Percentiles rank a stretch among this genome's conserved stretches.
These are phyloP conservation scores for Beauveria sp. DNA, from an alignment of 2,329 filamentous ascomycete species.

Conservation along the genomic window DNA sequence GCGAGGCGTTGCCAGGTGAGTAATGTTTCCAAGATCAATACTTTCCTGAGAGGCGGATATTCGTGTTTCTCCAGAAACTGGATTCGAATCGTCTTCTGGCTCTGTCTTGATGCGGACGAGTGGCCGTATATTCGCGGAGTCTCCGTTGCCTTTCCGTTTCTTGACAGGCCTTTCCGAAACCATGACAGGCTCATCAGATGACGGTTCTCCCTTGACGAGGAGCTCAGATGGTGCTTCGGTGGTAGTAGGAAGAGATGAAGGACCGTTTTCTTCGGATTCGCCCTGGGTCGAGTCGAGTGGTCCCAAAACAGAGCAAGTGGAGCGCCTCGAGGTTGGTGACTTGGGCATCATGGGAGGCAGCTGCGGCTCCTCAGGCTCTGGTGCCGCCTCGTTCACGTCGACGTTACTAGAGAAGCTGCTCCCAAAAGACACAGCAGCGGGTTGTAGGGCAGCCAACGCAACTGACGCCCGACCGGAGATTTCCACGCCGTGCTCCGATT, in stretches of 20 bases:
- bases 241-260: conserved; percentile 16
- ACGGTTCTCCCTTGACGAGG: conserved; percentile 42
- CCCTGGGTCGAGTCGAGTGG: conserved; percentile 23
- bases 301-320: not conserved
- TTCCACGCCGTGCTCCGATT: conserved; percentile 27
- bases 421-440: not conserved
- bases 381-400: conserved; percentile 9
- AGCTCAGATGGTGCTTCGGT: conserved; percentile 10
- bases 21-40: conserved; percentile 43
- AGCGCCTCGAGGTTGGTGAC: conserved; percentile 12
- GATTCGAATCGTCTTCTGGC: conserved; percentile 20
- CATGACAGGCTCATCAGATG: conserved; percentile 44
- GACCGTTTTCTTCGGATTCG: conserved; percentile 17
- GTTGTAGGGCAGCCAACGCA: not conserved
- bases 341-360: conserved; percentile 19
- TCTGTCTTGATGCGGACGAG: conserved; percentile 37
- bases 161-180: conserved; percentile 41
- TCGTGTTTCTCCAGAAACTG: conserved; percentile 16
- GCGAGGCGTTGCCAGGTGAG: conserved; percentile 27
- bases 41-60: conserved; percentile 40
- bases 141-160: conserved; percentile 35
- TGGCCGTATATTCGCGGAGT: conserved; percentile 17
- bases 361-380: conserved; percentile 16
- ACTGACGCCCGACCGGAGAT: conserved; percentile 17
- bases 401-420: conserved; percentile 4